Base-by-base conservation (phyloP, 177 flowering plant species). In the Telopea speciosissima region DNA sequence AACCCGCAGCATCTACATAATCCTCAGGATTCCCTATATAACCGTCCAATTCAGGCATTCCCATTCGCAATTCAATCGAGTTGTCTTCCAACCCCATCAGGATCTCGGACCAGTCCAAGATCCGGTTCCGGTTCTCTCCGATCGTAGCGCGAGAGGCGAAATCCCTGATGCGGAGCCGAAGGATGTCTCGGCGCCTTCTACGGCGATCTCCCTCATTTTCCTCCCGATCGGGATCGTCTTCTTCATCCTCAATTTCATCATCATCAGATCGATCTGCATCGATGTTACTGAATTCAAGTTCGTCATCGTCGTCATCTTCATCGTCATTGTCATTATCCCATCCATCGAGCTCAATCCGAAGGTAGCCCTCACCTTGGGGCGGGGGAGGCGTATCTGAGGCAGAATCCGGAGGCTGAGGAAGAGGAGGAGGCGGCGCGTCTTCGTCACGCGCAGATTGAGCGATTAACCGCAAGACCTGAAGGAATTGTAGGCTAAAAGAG, bases 1-100 rank as follows among this genome's bases (percentile, higher is more conserved):
- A 92, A 6, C 85, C 97, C 7, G 88, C 91, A 0, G 91, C 90
- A 70, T 90, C 92, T 17, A 92, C 85, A 67, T 92, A 92, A 71
- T 90, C 97, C 74, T 83, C 94, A 0, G 89, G 95, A 72, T 88
- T 88, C 3, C 91, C 94, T 1, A 86, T 49, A 63, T 85, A 89
- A 3, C 82, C 78, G 67, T 88, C 88, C n/a, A 81, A 77, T 49
- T 78, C 90, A 0, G 88, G 86, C 70, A 85, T 78, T 72, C 85
- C 85, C 1, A 90, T 74, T 0, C 87, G 85, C 52, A 92, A 77
- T 62, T 90, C 93, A 49, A 92, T 85, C 13, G 93, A 82, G 73
- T 84, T 85, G 68, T 90, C 92, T 62, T 84, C 95, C 66, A 86
- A 70, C 14, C 91, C 93, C 88, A 81, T 82, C 71, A 89, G 56